These are phyloP conservation scores for Emergomyces orientalis DNA, from an alignment of 2,329 filamentous ascomycete species.

Conservation along the genomic window DNA sequence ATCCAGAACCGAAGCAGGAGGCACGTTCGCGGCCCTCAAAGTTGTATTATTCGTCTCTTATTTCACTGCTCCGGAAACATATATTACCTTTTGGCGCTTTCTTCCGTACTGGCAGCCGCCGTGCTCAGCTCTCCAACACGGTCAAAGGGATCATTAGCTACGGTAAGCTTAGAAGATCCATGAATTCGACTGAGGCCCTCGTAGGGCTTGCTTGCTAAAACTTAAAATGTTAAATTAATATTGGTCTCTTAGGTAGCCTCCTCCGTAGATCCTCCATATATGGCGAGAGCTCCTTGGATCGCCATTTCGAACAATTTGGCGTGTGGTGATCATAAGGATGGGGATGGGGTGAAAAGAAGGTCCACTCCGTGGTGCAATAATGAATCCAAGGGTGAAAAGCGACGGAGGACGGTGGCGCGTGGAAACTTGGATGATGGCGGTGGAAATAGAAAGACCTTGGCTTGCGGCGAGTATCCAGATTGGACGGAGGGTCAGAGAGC, in stretches of 20 bases:
- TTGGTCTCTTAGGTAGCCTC: not conserved
- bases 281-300: not conserved
- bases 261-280: not conserved
- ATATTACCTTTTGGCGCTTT: not conserved
- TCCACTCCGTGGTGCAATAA: not conserved
- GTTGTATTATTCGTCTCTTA: not conserved
- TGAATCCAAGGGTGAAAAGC: not conserved
- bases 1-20: not conserved
- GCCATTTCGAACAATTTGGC: not conserved
- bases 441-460: not conserved
- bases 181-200: not conserved
- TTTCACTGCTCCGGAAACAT: not conserved
- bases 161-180: not conserved
- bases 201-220: not conserved
- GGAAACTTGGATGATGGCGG: not conserved
- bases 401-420: not conserved
- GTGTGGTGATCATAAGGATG: not conserved
- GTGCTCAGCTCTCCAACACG: not conserved
- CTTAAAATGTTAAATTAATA: not conserved
- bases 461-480: not conserved
- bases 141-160: not conserved
- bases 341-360: not conserved
- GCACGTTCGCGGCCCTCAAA: not conserved
- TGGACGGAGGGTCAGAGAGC: not conserved
- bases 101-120: not conserved